Evolutionary conservation across 2,329 filamentous ascomycete species (phyloP).

Genomic region (Metarhizium robertsii): DNA sequence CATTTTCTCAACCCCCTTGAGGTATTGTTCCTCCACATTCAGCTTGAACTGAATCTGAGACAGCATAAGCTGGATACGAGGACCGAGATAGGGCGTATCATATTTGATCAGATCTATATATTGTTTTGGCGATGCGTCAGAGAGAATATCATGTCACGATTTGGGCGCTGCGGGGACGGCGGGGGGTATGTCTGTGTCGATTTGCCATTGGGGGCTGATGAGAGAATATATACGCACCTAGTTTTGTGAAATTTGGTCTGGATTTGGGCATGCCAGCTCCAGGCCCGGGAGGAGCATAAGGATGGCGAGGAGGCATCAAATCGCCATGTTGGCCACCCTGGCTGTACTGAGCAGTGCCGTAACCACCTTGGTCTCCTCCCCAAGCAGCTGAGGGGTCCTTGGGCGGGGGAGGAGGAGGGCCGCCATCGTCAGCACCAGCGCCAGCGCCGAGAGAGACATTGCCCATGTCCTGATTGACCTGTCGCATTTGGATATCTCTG

Average conservation of each 20-base stretch:
- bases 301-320: slow-evolving; percentile 72
- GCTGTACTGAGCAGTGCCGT: slow-evolving; percentile 45
- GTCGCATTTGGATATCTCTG: slow-evolving; percentile 76
- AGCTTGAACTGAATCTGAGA: slow-evolving; percentile 98
- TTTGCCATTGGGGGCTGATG: neutral
- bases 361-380: slow-evolving; percentile 48
- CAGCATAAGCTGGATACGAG: slow-evolving; percentile 97
- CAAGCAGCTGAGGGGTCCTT: slow-evolving; percentile 50
- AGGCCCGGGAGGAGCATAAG: slow-evolving; percentile 62
- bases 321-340: slow-evolving; percentile 57
- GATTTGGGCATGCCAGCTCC: slow-evolving; percentile 60
- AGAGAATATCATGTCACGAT: neutral
- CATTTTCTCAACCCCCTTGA: slow-evolving; percentile 99
- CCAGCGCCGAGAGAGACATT: slow-evolving; percentile 53
- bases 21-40: slow-evolving; percentile 97
- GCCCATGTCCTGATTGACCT: slow-evolving; percentile 57
- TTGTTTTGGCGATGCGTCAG: neutral
- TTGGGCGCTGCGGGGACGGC: neutral
- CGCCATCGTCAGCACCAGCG: slow-evolving; percentile 29
- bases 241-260: slow-evolving; percentile 87
- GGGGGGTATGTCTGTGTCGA: neutral
- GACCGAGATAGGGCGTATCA: slow-evolving; percentile 88
- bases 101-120: slow-evolving; percentile 88
- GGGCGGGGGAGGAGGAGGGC: slow-evolving; percentile 55
- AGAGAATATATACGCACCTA: slow-evolving; percentile 53